A percentile compares a stretch with the other conserved stretches of the same genome.
Evolutionary conservation across 306 rosid species (phyloP).

Genomic region (apple (Malus domestica)): ASM211411v1 NC_041804.1:4636001-4636500

Average conservation of each 20-base stretch:
- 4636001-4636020: too few relatives aligned
- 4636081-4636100: neutral
- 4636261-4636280: too few relatives aligned
- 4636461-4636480: neutral
- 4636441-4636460: neutral
- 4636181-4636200: neutral
- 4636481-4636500: neutral
- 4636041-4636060: too few relatives aligned
- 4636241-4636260: too few relatives aligned
- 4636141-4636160: slow-evolving; percentile 12
- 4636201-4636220: neutral
- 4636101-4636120: slow-evolving; percentile 13
- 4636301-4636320: too few relatives aligned
- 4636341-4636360: neutral
- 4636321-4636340: too few relatives aligned
- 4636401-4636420: neutral
- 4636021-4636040: too few relatives aligned
- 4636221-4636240: too few relatives aligned
- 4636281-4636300: too few relatives aligned
- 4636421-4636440: neutral
- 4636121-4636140: slow-evolving; percentile 6
- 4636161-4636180: slow-evolving; percentile 8
- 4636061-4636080: too few relatives aligned
- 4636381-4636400: neutral
- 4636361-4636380: neutral